Evolutionary conservation across 164 flowering plant species (phyloP), one percentile per base, ranked within the genome.

Genomic region (Vitis rotundifolia): DNA sequence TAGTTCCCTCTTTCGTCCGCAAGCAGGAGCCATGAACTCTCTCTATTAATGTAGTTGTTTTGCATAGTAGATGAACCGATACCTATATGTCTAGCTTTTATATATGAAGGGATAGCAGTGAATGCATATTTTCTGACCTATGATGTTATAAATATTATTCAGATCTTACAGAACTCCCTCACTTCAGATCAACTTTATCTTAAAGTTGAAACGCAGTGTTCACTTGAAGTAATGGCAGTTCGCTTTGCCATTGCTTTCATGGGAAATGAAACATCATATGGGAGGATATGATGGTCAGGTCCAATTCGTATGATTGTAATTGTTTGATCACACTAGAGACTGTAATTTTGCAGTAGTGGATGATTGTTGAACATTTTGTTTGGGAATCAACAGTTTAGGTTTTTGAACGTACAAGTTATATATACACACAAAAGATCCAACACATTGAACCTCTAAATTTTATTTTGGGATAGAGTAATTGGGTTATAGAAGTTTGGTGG

Each of bases 1-100:
- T 86, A 48, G 75, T 84, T 59, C 81, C 85, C 2, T 62, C 87
- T 11, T 76, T 75, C 75, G 22, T 54, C 60, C 74, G 70, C n/a
- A 72, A 75, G 58, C 76, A 75, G 13, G 64, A 69, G 57, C 87
- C 79, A 55, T 81, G 77, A 81, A 62, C 8, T n/a, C 26, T 22
- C 26, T 8, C 49, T 37, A 37, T 37, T 37, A 52, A 64, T 63
- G 52, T 44, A 44, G 14, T 54, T 64, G n/a, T 58, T 66, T 58
- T 44, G 12, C 15, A 60, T 49, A 1, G n/a, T 57, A 51, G 29
- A 56, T 63, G 63, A 71, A 61, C 59, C 28, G 54, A 75, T 71
- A 12, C 37, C 26, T 16, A 64, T 62, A 66, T 69, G 68, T 3
- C 44, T 37, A 37, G 73, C 57, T 52, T 18, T 68, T 67, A 22